phyloP scores from a whole-genome alignment of 1,284 basidiomycete species.

The Ceratobasidium sp. region DNA sequence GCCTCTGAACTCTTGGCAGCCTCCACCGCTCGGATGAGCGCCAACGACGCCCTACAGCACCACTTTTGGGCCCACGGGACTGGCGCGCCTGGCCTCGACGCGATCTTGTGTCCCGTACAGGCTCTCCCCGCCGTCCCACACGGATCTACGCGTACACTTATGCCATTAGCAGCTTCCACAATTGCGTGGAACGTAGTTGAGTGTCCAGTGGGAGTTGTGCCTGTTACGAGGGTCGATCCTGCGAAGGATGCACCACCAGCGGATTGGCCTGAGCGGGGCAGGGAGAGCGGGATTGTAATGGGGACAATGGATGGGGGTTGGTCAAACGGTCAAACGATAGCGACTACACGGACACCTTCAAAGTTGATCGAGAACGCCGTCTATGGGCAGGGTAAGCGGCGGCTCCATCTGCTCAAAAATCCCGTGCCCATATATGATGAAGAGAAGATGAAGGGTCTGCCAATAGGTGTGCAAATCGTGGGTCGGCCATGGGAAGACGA shows the following conservation, averaged over 20 bases:
- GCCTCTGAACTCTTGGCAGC: conserved; percentile 66
- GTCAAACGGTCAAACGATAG: neutral
- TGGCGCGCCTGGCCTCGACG: conserved; percentile 64
- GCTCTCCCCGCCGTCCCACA: conserved; percentile 78
- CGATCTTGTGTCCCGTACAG: conserved; percentile 78
- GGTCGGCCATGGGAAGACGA: conserved; percentile 86
- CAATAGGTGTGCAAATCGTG: conserved; percentile 84
- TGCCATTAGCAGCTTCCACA: conserved; percentile 64
- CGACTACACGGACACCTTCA: conserved; percentile 51
- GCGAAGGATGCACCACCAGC: conserved; percentile 67
- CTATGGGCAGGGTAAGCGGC: conserved; percentile 59
- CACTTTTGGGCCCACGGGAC: conserved; percentile 13
- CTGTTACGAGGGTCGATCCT: conserved; percentile 81
- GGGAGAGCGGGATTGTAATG: conserved; percentile 46
- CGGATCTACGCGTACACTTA: conserved; percentile 65
- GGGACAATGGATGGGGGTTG: conserved; percentile 55
- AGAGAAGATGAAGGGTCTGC: conserved; percentile 77
- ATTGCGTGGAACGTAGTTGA: conserved; percentile 81
- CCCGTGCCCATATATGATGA: conserved; percentile 70
- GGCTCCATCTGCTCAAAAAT: conserved; percentile 45
- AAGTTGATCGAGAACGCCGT: conserved; percentile 66
- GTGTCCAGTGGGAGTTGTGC: conserved; percentile 77
- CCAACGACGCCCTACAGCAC: conserved; percentile 13
- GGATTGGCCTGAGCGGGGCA: conserved; percentile 58
- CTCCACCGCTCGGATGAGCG: conserved; percentile 57